Base-by-base conservation (phyloP, 257 asterid genomes). In the Perilla frutescens region DNA sequence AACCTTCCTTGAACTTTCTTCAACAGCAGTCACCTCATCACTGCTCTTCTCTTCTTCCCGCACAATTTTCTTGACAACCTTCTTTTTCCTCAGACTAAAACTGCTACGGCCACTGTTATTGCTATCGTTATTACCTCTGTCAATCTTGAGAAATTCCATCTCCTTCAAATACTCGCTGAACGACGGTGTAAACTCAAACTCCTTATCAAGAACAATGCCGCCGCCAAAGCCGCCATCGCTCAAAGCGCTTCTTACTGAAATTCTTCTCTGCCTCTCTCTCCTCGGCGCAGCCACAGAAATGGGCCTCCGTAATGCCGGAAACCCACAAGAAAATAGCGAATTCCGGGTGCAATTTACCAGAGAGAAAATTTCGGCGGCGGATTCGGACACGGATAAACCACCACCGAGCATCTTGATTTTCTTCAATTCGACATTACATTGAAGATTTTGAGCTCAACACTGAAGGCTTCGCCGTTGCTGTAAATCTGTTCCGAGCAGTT, bases 151-250 rank as follows among this genome's bases (percentile, higher is more conserved):
- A 59, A 93, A 85, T 70, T 91, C 96, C 97, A 93, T 66, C 60
- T 88, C 92, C 86, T 93, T 91, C 89, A 93, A 49, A 76, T 88
- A 91, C 77, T 93, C 98, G 61, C 82, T 89, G 67, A 93, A 93
- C 43, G 97, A 83, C 51, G 93, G 93, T 79, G 78, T 86, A 69
- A 92, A 90, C 72, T 87, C 91, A 48, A 81, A 65, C 32, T 86
- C 93, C 74, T 89, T 82, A 53, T 84, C 90, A 50, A 85, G 58
- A 58, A 76, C 75, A 45, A 36, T 9, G 32, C 66, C 53, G 13
- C 82, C 83, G 15, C 67, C 66, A 4, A 34, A 34, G n/a, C 79
- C 84, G 15, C 78, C 84, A 68, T 77, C 79, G 51, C 66, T 77
- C 36, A 55, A 62, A 13, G 77, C 73, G 72, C 83, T 63, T 56